Base-by-base conservation (phyloP, 768 basidiomycete species). In the Nidularia pulvinata region DNA sequence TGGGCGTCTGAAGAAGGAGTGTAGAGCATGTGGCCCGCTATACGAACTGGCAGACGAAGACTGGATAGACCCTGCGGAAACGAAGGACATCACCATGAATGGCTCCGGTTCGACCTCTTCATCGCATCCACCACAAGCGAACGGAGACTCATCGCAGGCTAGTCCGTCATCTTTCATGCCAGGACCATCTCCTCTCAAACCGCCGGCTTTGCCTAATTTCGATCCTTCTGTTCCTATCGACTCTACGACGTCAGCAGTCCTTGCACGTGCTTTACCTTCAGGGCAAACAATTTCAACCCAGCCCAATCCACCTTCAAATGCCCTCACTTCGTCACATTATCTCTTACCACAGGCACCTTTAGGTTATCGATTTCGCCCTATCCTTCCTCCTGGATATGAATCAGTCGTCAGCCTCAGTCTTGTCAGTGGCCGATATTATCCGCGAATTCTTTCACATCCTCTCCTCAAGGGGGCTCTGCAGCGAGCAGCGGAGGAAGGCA, bases 381-480 rank as follows among this genome's bases (percentile, higher is more conserved):
- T 94, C 52, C 74, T 91, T 11, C 61, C 74, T 2, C 72, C 82
- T 6, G 86, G 81, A 0, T 65, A 80, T 55, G 89, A 93, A 66
- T 79, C 79, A 13, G 79, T 88, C 16, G 57, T 91, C n/a, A 84
- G 84, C 2, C 74, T 93, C 42, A 81, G 83, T 35, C 72, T 91
- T 46, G 76, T 95, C 55, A 83, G 83, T 33, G 93, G 93, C 33
- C 78, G 93, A 52, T 94, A 94, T 65, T 94, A 94, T 63, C 88
- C 91, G 4, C 71, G 77, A 5, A 74, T 94, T 35, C 75, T 92
- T 22, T 62, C 72, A 19, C 89, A 91, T 61, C 88, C 88, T 1
- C 71, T 85, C 35, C 68, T 92, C 16, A 67, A 66, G 10, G 65
- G 69, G 4, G 59, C 59, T 19, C 61, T 88, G 3, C 61, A 69